phyloP scores from a whole-genome alignment of 306 rosid species.

The Luffa acutangula region DNA sequence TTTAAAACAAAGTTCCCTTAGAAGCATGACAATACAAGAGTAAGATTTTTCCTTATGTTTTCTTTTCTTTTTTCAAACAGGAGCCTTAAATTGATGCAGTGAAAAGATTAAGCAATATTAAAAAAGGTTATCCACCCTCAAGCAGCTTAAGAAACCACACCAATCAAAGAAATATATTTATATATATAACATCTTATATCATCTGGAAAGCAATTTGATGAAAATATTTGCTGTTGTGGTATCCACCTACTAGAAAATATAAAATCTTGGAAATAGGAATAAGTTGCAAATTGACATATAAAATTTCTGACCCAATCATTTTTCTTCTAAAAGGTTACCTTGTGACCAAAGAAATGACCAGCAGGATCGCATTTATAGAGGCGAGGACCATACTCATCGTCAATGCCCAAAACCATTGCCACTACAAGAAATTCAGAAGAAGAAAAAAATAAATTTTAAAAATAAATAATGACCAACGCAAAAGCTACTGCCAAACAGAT shows the following conservation, averaged over 20 bases:
- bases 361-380: constrained; percentile 97
- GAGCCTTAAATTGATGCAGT: background rate
- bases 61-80: background rate
- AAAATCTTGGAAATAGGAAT: background rate
- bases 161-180: background rate
- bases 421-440: constrained; percentile 36
- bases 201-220: background rate
- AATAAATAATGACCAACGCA: constrained; percentile 14
- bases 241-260: background rate
- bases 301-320: background rate
- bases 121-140: background rate
- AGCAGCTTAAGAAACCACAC: background rate
- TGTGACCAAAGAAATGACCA: constrained; percentile 98
- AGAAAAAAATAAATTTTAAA: background rate
- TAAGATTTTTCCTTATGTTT: background rate
- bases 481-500: background rate
- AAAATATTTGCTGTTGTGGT: background rate
- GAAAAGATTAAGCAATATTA: background rate
- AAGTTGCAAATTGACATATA: background rate
- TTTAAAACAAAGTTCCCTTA: background rate
- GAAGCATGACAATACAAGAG: background rate
- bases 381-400: constrained; percentile 77
- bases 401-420: constrained; percentile 94
- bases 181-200: background rate
- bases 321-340: constrained; percentile 29